Evolutionary conservation across 768 basidiomycete genomes (phyloP).

Genomic region (Boletus reticuloceps): DNA sequence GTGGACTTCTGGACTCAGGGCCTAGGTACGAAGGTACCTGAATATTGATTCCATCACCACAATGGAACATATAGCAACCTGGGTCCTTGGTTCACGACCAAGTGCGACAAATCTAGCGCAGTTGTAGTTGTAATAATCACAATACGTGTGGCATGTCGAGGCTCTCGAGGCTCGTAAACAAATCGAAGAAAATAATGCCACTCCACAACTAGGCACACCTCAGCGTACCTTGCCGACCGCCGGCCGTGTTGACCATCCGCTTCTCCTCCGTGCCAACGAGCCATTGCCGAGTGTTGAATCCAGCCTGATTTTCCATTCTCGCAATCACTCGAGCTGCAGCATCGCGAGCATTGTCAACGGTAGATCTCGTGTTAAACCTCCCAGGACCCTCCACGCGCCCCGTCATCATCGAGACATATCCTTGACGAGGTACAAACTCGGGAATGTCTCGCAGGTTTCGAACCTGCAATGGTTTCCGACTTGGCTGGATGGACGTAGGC

Average conservation of each 20-base stretch:
- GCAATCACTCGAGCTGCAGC: constrained; percentile 21
- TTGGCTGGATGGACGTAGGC: neutral
- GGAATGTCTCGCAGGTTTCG: constrained; percentile 19
- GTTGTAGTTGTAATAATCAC: neutral
- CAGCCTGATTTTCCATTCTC: constrained; percentile 21
- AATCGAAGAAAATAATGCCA: constrained; percentile 13
- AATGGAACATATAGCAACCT: neutral
- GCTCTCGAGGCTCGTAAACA: constrained; percentile 9
- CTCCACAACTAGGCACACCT: constrained; percentile 2
- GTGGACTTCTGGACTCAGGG: too few relatives aligned
- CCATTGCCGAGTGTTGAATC: constrained; percentile 5
- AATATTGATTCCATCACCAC: too few relatives aligned
- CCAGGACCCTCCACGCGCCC: neutral
- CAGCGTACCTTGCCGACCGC: neutral
- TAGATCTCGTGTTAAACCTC: neutral
- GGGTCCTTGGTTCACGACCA: neutral
- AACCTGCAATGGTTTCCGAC: neutral
- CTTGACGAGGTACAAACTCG: constrained; percentile 27
- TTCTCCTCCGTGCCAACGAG: constrained; percentile 1
- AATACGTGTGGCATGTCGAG: too few relatives aligned
- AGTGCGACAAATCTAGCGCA: neutral
- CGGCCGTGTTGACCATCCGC: neutral
- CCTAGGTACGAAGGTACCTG: too few relatives aligned
- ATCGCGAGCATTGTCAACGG: constrained; percentile 6
- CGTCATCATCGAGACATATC: neutral